Conservation (phyloP, 805 yeast genomes). For the Zygosaccharomyces lentus region DNA sequence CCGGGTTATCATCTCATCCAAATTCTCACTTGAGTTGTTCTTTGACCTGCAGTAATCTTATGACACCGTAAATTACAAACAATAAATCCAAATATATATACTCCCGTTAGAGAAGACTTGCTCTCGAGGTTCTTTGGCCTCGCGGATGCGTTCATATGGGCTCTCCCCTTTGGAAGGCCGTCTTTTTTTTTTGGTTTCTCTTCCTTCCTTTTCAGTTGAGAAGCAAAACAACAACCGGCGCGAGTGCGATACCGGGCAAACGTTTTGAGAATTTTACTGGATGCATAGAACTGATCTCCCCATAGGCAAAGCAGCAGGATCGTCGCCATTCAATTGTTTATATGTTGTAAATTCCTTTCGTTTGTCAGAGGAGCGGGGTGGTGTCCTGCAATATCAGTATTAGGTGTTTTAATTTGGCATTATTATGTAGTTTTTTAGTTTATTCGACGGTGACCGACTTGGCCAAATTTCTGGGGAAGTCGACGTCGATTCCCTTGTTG, state of each 20-base stretch:
- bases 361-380: neutral
- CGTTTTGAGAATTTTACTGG: neutral
- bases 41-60: neutral
- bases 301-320: neutral
- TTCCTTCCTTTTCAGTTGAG: conserved; percentile 8
- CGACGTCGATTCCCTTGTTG: conserved; percentile 92
- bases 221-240: conserved; percentile 6
- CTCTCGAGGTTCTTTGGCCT: conserved; percentile 2
- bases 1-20: conserved; percentile 13
- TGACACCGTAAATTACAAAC: neutral
- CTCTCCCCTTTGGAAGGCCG: conserved; percentile 5
- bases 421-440: conserved; percentile 7
- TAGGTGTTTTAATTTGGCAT: neutral
- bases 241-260: conserved; percentile 5
- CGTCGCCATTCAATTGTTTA: neutral
- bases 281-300: neutral
- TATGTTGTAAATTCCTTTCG: neutral
- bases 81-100: conserved; percentile 3
- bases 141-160: neutral
- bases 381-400: neutral
- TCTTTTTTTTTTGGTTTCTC: neutral
- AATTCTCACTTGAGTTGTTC: neutral
- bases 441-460: conserved; percentile 96
- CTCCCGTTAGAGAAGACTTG: conserved; percentile 2
- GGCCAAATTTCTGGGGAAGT: conserved; percentile 97